Conservation (phyloP, 192 early-diverging fungal genomes). For the Podila epigama region DNA sequence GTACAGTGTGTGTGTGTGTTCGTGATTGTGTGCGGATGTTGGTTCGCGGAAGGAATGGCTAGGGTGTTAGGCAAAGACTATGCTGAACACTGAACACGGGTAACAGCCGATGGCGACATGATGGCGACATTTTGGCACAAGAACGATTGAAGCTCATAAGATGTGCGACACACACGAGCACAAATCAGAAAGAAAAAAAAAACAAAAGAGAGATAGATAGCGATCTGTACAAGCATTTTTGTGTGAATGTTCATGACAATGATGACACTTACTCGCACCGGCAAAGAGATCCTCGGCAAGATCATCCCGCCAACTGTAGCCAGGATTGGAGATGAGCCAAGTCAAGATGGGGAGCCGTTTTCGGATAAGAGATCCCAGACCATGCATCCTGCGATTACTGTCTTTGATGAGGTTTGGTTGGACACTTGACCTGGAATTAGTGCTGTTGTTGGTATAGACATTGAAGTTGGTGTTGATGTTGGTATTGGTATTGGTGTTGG, state of each 20-base stretch:
- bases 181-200: slow-evolving; percentile 5
- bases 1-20: too few species aligned
- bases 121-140: neutral
- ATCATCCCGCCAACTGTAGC: slow-evolving; percentile 36
- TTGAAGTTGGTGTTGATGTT: neutral
- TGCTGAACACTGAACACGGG: too few species aligned
- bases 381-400: neutral
- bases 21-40: too few species aligned
- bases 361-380: neutral
- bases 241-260: neutral
- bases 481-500: too few species aligned
- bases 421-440: neutral
- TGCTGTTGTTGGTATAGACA: neutral
- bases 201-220: slow-evolving; percentile 2
- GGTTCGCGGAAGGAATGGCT: too few species aligned
- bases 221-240: too few species aligned
- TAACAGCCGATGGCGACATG: too few species aligned
- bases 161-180: too few species aligned
- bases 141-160: neutral
- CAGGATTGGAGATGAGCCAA: slow-evolving; percentile 31
- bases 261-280: slow-evolving; percentile 32
- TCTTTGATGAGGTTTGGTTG: slow-evolving; percentile 1
- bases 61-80: too few species aligned
- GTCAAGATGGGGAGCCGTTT: slow-evolving; percentile 23
- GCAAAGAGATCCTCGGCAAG: slow-evolving; percentile 38